phyloP scores from a whole-genome alignment of 1,284 basidiomycete species.

The Erythrobasidium hasegawianum region DNA sequence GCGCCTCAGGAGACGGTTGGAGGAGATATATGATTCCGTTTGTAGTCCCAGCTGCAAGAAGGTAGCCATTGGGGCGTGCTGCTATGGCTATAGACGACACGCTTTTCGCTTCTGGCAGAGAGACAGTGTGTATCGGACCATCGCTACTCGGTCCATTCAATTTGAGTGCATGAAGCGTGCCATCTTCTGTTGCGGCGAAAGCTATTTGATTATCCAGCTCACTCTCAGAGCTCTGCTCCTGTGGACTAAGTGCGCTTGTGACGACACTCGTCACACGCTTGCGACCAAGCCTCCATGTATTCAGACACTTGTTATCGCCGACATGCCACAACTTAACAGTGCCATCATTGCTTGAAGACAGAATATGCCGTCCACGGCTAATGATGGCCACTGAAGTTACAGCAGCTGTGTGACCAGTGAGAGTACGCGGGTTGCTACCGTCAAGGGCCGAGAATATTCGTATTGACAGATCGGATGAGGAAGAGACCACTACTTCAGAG shows the following conservation, averaged over 20 bases:
- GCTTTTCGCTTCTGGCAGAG: neutral
- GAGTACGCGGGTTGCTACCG: constrained; percentile 54
- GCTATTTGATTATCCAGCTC: neutral
- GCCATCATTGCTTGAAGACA: constrained; percentile 53
- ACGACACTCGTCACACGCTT: constrained; percentile 12
- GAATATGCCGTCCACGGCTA: constrained; percentile 37
- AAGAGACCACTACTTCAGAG: constrained; percentile 51
- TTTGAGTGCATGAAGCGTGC: constrained; percentile 9
- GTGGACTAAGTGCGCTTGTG: neutral
- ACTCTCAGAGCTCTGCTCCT: neutral
- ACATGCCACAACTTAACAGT: constrained; percentile 46
- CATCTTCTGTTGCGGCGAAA: constrained; percentile 11
- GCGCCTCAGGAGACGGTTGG: neutral
- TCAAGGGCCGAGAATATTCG: constrained; percentile 51
- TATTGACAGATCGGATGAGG: constrained; percentile 50
- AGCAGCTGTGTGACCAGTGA: constrained; percentile 48
- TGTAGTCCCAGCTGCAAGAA: constrained; percentile 17
- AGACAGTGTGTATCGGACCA: constrained; percentile 4
- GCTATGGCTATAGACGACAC: constrained; percentile 10
- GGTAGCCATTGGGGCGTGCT: neutral
- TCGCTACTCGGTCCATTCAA: neutral
- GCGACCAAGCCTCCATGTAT: constrained; percentile 24
- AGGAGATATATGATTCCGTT: constrained; percentile 8
- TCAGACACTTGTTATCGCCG: neutral
- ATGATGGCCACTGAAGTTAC: constrained; percentile 43